A percentile compares a stretch with the other conserved stretches of the same genome.
These are phyloP conservation scores for Colletotrichum karsti DNA, from an alignment of 2,329 filamentous ascomycete species.

Conservation along the genomic window DNA sequence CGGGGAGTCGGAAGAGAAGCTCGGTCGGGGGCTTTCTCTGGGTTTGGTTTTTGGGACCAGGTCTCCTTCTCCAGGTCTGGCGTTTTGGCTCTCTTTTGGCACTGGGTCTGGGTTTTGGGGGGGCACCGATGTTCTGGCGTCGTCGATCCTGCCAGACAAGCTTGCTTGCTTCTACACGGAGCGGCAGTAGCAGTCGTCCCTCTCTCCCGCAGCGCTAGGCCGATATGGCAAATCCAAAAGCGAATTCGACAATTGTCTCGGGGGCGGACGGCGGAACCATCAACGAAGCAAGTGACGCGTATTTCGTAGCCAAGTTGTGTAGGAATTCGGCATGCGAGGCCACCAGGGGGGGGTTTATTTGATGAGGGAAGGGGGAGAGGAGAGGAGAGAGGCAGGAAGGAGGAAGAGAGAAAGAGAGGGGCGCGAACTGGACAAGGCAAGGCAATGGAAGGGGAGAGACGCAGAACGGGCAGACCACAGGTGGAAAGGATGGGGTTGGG, in stretches of 20 bases:
- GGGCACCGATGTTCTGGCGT: constrained; percentile 15
- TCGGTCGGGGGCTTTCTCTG: constrained; percentile 12
- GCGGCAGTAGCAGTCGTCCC: neutral
- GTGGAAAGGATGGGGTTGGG: constrained; percentile 36
- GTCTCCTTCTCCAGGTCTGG: neutral
- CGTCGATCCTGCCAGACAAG: constrained; percentile 22
- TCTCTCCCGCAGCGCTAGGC: constrained; percentile 27
- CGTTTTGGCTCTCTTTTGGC: constrained; percentile 1
- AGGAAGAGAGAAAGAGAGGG: constrained; percentile 13
- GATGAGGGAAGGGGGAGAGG: constrained; percentile 19
- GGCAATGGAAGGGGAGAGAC: constrained; percentile 20
- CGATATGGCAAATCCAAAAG: constrained; percentile 20
- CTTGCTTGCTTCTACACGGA: neutral
- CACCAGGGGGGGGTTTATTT: constrained; percentile 16
- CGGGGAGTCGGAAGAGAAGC: constrained; percentile 3
- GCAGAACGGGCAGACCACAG: constrained; percentile 13
- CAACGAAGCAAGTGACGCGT: constrained; percentile 22
- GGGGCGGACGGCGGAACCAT: constrained; percentile 26
- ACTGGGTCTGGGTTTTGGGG: neutral
- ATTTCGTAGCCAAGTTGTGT: constrained; percentile 19
- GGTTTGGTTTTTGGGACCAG: neutral
- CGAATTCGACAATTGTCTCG: constrained; percentile 28
- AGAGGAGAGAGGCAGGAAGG: constrained; percentile 1
- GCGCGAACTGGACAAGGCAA: constrained; percentile 13
- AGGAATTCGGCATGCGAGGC: constrained; percentile 22